phyloP scores from a whole-genome alignment of 805 yeast genomes.

The Pichia manshurica region DNA sequence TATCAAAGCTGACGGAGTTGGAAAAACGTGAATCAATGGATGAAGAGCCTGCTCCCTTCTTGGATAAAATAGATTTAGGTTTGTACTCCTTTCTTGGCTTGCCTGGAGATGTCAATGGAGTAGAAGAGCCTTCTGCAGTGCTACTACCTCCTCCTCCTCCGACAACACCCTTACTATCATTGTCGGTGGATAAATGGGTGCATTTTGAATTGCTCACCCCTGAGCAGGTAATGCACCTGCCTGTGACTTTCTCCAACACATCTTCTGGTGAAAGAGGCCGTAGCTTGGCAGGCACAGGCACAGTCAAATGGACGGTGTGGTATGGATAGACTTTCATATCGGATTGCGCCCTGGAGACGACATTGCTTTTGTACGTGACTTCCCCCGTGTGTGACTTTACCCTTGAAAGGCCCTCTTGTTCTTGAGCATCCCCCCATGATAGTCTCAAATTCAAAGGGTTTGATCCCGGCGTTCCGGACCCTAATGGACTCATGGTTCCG shows the following conservation, averaged over 20 bases:
- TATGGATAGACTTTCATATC: slow-evolving; percentile 15
- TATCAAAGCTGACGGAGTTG: slow-evolving; percentile 44
- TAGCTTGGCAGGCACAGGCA: slow-evolving; percentile 16
- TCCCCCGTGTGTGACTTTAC: slow-evolving; percentile 25
- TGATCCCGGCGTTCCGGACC: background rate
- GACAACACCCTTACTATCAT: background rate
- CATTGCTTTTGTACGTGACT: slow-evolving; percentile 10
- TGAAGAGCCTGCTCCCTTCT: slow-evolving; percentile 2
- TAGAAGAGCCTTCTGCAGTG: too few species aligned
- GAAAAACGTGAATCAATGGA: slow-evolving; percentile 10
- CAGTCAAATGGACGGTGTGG: slow-evolving; percentile 21
- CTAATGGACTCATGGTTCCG: slow-evolving; percentile 1
- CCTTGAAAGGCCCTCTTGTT: slow-evolving; percentile 16
- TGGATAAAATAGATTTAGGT: slow-evolving; percentile 13
- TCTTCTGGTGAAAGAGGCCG: slow-evolving; percentile 22
- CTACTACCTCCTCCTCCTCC: too few species aligned
- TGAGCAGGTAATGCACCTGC: slow-evolving; percentile 12
- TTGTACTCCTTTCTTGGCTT: background rate
- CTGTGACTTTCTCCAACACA: slow-evolving; percentile 8
- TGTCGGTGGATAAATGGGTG: slow-evolving; percentile 2
- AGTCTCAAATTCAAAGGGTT: slow-evolving; percentile 5
- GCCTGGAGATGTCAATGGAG: background rate
- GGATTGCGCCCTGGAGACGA: background rate
- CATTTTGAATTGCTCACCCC: slow-evolving; percentile 4
- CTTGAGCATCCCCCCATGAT: slow-evolving; percentile 13